These are phyloP conservation scores for Nadsonia commutata DNA, from an alignment of 1,139 yeast species.

Conservation along the genomic window DNA sequence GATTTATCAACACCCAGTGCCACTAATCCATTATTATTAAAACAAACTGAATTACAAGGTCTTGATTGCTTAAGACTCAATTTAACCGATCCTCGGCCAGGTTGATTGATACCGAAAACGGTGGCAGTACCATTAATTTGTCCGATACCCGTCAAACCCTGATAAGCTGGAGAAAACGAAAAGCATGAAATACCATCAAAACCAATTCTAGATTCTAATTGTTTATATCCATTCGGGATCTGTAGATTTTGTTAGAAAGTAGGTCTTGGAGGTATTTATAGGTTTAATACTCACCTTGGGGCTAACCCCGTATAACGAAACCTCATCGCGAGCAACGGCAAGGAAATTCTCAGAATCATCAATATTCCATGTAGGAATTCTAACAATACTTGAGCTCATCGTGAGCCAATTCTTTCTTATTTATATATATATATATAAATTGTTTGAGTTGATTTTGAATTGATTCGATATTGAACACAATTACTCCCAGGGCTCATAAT, in stretches of 20 bases:
- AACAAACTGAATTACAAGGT: slow-evolving; percentile 62
- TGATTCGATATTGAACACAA: too few relatives aligned
- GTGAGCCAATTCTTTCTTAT: too few relatives aligned
- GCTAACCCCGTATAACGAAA: slow-evolving; percentile 41
- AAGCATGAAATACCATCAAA: slow-evolving; percentile 61
- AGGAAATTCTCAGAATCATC: neutral
- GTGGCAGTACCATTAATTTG: slow-evolving; percentile 55
- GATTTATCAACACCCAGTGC: slow-evolving; percentile 76
- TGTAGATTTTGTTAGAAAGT: slow-evolving; percentile 1
- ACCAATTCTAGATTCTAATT: slow-evolving; percentile 35
- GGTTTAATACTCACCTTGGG: slow-evolving; percentile 12
- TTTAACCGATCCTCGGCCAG: slow-evolving; percentile 29
- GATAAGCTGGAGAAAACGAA: slow-evolving; percentile 41
- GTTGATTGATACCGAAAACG: slow-evolving; percentile 40
- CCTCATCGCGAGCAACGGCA: slow-evolving; percentile 40
- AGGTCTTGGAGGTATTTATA: neutral
- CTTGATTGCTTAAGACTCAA: slow-evolving; percentile 55
- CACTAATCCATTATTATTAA: slow-evolving; percentile 47
- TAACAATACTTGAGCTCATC: neutral
- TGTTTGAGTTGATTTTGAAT: too few relatives aligned
- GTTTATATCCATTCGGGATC: slow-evolving; percentile 7
- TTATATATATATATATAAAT: too few relatives aligned
- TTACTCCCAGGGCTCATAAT: too few relatives aligned
- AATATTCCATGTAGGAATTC: neutral
- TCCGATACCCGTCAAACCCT: slow-evolving; percentile 50